A percentile compares a stretch with the other conserved stretches of the same genome.
Evolutionary conservation across 1,284 basidiomycete species (phyloP).

Genomic region (Mixia osmundae): DNA sequence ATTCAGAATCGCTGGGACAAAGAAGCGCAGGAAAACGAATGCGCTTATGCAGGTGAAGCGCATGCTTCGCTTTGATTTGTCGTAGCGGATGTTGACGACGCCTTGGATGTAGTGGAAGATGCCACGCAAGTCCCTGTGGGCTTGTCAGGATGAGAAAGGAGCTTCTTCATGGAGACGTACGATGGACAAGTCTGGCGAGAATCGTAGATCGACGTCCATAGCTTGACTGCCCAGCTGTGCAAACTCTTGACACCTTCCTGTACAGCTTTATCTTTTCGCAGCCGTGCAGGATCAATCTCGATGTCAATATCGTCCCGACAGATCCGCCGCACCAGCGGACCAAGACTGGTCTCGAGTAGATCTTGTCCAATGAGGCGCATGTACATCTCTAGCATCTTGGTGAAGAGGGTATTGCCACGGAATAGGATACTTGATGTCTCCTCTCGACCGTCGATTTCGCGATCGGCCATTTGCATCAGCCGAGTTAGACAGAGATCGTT

Average conservation of each 20-base stretch:
- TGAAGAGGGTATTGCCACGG: constrained; percentile 53
- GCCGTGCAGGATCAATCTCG: constrained; percentile 41
- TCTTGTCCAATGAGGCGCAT: constrained; percentile 48
- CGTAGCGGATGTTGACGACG: constrained; percentile 38
- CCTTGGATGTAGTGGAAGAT: constrained; percentile 46
- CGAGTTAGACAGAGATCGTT: constrained; percentile 11
- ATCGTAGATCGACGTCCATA: constrained; percentile 54
- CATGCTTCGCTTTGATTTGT: constrained; percentile 23
- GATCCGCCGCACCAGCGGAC: constrained; percentile 38
- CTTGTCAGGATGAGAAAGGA: background rate
- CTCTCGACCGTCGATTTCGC: constrained; percentile 11
- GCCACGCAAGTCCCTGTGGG: constrained; percentile 40
- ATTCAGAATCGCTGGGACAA: constrained; percentile 23
- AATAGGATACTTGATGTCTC: constrained; percentile 35
- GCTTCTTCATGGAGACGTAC: constrained; percentile 27
- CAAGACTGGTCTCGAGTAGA: constrained; percentile 54
- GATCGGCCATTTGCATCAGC: constrained; percentile 12
- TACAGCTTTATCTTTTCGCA: constrained; percentile 17
- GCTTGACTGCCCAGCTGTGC: constrained; percentile 44
- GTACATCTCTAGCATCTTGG: constrained; percentile 50
- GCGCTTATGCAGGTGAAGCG: constrained; percentile 59
- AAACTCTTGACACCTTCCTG: constrained; percentile 45
- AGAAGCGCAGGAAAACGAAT: constrained; percentile 60
- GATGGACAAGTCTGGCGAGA: constrained; percentile 44
- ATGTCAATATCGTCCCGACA: constrained; percentile 44